Evolutionary conservation across 1,139 yeast species (phyloP).

Genomic region (Yamadazyma jaroonii): DNA sequence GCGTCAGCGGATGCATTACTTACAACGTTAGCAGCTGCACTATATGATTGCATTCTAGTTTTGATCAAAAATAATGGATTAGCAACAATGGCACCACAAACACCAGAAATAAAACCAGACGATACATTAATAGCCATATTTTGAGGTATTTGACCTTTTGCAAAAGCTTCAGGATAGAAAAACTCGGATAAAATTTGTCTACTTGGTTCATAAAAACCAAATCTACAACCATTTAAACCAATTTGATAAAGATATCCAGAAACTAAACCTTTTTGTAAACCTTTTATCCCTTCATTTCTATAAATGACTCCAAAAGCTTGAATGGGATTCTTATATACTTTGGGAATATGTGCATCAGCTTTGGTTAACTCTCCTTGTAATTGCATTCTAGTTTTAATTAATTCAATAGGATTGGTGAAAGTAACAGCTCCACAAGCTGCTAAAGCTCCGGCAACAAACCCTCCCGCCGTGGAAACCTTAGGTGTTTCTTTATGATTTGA

Average conservation of each 20-base stretch:
- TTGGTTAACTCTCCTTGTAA: slow-evolving; percentile 85
- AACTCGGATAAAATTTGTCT: slow-evolving; percentile 57
- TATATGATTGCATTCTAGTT: slow-evolving; percentile 92
- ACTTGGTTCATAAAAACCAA: slow-evolving; percentile 90
- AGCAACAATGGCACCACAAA: slow-evolving; percentile 85
- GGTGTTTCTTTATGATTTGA: slow-evolving; percentile 13
- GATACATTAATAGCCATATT: slow-evolving; percentile 64
- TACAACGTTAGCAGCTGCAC: slow-evolving; percentile 20
- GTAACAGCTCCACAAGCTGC: slow-evolving; percentile 99
- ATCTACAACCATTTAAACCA: slow-evolving; percentile 88
- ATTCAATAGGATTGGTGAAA: slow-evolving; percentile 91
- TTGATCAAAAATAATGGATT: slow-evolving; percentile 90
- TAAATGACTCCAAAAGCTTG: slow-evolving; percentile 80
- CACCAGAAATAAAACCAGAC: slow-evolving; percentile 83
- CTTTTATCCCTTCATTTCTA: slow-evolving; percentile 79
- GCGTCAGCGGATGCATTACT: not conserved
- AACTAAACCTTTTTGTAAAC: slow-evolving; percentile 82
- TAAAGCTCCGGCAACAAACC: slow-evolving; percentile 87
- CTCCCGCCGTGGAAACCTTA: slow-evolving; percentile 65
- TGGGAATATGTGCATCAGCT: slow-evolving; percentile 44
- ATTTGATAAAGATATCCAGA: slow-evolving; percentile 87
- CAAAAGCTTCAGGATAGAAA: slow-evolving; percentile 48
- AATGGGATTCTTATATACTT: slow-evolving; percentile 72
- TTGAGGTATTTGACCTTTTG: slow-evolving; percentile 50
- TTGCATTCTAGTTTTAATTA: slow-evolving; percentile 94